Conservation (phyloP, 345 rosid species). For the Brassica incana region DNA sequence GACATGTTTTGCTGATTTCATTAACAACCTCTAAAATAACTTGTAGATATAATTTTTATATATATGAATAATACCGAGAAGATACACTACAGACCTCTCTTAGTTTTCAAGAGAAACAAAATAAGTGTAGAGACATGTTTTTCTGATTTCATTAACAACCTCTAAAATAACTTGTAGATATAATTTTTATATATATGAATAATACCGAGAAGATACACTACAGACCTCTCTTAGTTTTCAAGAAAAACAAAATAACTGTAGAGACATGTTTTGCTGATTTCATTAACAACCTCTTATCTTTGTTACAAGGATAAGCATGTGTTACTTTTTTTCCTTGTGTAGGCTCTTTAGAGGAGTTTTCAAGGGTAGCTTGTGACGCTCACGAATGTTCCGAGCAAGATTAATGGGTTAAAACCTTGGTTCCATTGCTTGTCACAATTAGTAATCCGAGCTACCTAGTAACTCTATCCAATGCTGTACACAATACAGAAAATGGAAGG, state of each 20-base stretch:
- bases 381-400: conserved; percentile 94
- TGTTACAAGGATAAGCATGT: conserved; percentile 43
- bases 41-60: neutral
- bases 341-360: conserved; percentile 80
- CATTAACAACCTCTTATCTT: conserved; percentile 8
- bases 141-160: neutral
- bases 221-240: no score
- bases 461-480: no score
- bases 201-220: no score
- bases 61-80: neutral
- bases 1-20: conserved; percentile 6
- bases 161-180: no score
- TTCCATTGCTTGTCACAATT: no score
- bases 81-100: conserved; percentile 60
- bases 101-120: conserved; percentile 63
- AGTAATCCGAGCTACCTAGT: no score
- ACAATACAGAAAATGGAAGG: no score
- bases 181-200: no score
- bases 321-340: neutral
- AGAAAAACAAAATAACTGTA: no score
- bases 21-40: neutral
- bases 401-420: conserved; percentile 7
- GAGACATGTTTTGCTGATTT: no score
- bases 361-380: conserved; percentile 83
- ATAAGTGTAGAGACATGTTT: neutral